phyloP scores from a whole-genome alignment of 1,139 yeast species.

The Meyerozyma sp. region DNA sequence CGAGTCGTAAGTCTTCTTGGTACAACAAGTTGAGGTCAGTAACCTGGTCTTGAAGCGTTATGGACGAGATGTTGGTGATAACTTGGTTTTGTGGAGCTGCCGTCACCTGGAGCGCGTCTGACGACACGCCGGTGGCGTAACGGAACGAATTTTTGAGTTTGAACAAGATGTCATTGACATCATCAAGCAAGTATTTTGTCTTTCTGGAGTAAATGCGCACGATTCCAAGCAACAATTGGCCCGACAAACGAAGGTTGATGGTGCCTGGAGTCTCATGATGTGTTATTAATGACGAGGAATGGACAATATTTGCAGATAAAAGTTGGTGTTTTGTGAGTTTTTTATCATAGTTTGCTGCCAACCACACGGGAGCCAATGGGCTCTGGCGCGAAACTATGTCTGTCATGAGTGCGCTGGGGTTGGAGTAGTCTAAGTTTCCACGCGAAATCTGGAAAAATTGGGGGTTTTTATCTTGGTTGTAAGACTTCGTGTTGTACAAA shows the following conservation, averaged over 20 bases:
- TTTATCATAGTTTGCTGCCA: constrained; percentile 85
- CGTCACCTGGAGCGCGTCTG: constrained; percentile 32
- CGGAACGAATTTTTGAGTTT: constrained; percentile 71
- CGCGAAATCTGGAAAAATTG: neutral
- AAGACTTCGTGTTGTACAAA: neutral
- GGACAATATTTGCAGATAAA: constrained; percentile 63
- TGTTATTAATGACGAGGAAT: constrained; percentile 56
- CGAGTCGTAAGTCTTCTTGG: constrained; percentile 60
- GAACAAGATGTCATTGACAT: constrained; percentile 72
- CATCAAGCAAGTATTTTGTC: constrained; percentile 79
- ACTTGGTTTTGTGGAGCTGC: constrained; percentile 33
- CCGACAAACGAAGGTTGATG: constrained; percentile 78
- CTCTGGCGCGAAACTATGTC: constrained; percentile 58
- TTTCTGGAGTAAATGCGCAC: constrained; percentile 84
- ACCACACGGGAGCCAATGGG: constrained; percentile 88
- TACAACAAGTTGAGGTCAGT: constrained; percentile 70
- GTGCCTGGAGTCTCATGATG: constrained; percentile 23
- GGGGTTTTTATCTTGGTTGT: neutral
- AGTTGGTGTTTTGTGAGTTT: constrained; percentile 75
- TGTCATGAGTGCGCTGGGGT: neutral
- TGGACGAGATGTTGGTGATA: constrained; percentile 47
- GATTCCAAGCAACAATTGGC: constrained; percentile 83
- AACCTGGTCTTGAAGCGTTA: constrained; percentile 70
- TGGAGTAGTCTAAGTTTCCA: too few relatives aligned
- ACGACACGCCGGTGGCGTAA: constrained; percentile 28